phyloP scores from a whole-genome alignment of 257 asterid species.

The Solanum habrochaites region DNA sequence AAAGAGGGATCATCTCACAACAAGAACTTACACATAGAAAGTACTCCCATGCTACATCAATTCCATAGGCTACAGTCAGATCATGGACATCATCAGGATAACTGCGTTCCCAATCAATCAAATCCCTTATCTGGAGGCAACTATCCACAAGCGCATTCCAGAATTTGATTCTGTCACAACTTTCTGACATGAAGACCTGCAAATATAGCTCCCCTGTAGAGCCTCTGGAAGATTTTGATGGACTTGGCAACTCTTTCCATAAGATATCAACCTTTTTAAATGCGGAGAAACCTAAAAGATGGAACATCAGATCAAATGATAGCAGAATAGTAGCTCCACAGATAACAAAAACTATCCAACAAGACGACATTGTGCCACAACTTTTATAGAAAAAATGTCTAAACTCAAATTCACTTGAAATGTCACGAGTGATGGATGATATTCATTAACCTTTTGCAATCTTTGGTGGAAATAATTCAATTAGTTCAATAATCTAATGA shows the following conservation, averaged over 20 bases:
- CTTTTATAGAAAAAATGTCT: not conserved
- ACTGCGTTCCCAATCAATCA: slow-evolving; percentile 95
- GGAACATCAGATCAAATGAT: not conserved
- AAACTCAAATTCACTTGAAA: not conserved
- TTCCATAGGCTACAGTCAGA: slow-evolving; percentile 48
- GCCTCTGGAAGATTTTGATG: slow-evolving; percentile 21
- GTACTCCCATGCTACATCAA: slow-evolving; percentile 51
- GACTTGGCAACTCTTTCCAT: slow-evolving; percentile 54
- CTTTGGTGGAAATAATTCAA: not conserved
- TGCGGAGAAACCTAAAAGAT: slow-evolving; percentile 39
- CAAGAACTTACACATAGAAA: slow-evolving; percentile 57
- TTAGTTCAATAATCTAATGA: not conserved
- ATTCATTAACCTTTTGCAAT: not conserved
- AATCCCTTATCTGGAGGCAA: slow-evolving; percentile 40
- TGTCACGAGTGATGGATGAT: not conserved
- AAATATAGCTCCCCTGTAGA: slow-evolving; percentile 46
- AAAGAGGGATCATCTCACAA: not conserved
- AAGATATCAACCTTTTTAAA: slow-evolving; percentile 76
- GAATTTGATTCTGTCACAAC: slow-evolving; percentile 47
- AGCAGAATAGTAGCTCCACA: not conserved
- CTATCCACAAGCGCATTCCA: slow-evolving; percentile 57
- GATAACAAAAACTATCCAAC: not conserved
- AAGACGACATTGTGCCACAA: not conserved
- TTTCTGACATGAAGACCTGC: slow-evolving; percentile 56
- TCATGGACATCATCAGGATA: slow-evolving; percentile 80